These are phyloP conservation scores for Seiridium unicorne DNA, from an alignment of 2,329 filamentous ascomycete genomes.

Conservation along the genomic window DNA sequence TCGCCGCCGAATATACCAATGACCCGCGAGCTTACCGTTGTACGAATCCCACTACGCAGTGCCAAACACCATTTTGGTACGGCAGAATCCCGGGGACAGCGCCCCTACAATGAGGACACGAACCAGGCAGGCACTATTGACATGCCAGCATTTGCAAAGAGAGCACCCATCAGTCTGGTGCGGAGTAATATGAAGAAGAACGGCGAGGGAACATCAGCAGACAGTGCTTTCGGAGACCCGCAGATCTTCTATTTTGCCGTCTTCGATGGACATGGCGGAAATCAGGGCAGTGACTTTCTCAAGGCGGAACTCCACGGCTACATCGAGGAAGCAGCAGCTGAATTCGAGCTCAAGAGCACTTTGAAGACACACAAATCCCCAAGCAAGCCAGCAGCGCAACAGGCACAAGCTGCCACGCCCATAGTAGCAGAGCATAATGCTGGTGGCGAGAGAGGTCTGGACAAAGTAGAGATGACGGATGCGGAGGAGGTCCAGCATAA, in stretches of 20 bases:
- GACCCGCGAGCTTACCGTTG: conserved; percentile 81
- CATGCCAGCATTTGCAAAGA: conserved; percentile 87
- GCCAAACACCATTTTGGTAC: conserved; percentile 96
- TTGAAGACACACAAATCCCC: conserved; percentile 46
- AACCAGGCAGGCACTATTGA: conserved; percentile 94
- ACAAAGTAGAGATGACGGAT: conserved; percentile 47
- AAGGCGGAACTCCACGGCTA: conserved; percentile 83
- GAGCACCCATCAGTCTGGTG: conserved; percentile 65
- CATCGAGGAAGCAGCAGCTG: conserved; percentile 75
- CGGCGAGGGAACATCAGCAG: conserved; percentile 66
- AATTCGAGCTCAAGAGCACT: conserved; percentile 78
- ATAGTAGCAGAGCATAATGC: conserved; percentile 22
- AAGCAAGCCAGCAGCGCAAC: conserved; percentile 10
- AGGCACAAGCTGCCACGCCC: conserved; percentile 10
- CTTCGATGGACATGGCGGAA: conserved; percentile 93
- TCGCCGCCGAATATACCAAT: conserved; percentile 59
- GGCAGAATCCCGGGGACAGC: conserved; percentile 73
- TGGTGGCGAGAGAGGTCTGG: conserved; percentile 32
- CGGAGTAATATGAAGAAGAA: conserved; percentile 43
- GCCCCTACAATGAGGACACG: conserved; percentile 89
- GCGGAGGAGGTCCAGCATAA: conserved; percentile 42
- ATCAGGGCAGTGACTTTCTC: conserved; percentile 84
- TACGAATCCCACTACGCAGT: conserved; percentile 87
- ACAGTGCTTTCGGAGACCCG: conserved; percentile 80
- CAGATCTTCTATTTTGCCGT: conserved; percentile 98